A percentile compares a stretch with the other conserved stretches of the same genome.
These are phyloP conservation scores for Naganishia randhawae DNA, from an alignment of 768 basidiomycete species.

Conservation along the genomic window DNA sequence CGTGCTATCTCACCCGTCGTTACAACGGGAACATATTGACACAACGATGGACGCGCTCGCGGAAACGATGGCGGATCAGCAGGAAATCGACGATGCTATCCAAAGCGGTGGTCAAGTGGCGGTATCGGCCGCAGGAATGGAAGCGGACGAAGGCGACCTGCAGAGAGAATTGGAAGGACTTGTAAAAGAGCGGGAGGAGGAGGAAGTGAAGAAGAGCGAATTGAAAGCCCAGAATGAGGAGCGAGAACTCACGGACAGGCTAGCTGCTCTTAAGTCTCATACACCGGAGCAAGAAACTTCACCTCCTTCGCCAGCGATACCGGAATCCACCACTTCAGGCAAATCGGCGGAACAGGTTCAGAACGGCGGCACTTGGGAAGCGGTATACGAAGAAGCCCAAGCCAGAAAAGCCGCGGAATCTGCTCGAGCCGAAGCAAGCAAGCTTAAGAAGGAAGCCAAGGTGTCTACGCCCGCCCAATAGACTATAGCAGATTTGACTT, in stretches of 20 bases:
- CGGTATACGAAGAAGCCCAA: slow-evolving; percentile 8
- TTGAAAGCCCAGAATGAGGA: slow-evolving; percentile 12
- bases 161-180: slow-evolving; percentile 66
- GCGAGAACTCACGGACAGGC: slow-evolving; percentile 6
- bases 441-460: slow-evolving; percentile 3
- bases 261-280: slow-evolving; percentile 6
- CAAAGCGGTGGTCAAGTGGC: slow-evolving; percentile 64
- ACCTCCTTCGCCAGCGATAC: neutral
- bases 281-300: neutral
- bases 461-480: neutral
- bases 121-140: slow-evolving; percentile 52
- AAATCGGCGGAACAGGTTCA: neutral
- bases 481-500: neutral
- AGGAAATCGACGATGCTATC: slow-evolving; percentile 76
- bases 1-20: slow-evolving; percentile 73
- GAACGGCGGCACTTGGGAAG: neutral
- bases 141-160: slow-evolving; percentile 56
- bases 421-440: slow-evolving; percentile 6
- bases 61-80: slow-evolving; percentile 73
- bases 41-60: slow-evolving; percentile 83
- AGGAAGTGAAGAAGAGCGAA: slow-evolving; percentile 38
- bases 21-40: slow-evolving; percentile 74
- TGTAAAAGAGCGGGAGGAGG: slow-evolving; percentile 54
- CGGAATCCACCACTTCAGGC: neutral
- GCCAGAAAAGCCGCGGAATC: slow-evolving; percentile 9